Base-by-base conservation (phyloP, 2,329 filamentous ascomycete species). In the Didymella keratinophila region DNA sequence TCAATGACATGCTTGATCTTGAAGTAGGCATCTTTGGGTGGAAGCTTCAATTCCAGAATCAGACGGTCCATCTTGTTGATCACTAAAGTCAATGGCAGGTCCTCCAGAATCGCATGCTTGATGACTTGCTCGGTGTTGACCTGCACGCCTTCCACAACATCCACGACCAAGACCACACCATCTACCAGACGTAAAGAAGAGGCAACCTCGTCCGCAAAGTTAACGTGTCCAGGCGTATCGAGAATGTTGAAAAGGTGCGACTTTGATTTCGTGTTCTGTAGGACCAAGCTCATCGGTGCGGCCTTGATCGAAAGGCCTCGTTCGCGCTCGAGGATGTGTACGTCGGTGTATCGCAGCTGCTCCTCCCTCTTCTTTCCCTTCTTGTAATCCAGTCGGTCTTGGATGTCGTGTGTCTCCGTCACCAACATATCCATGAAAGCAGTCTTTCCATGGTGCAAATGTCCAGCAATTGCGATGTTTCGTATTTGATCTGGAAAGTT, bases 1-100 rank as follows among this genome's bases (percentile, higher is more conserved):
- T 99, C 95, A 52, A 99, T 87, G n/a, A 97, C 93, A 76, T 98
- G 93, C 80, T 97, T 98, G 53, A 99, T 83, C 83, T 99, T 99
- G 84, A 97, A 98, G 80, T 99, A 99, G 12, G 95, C 95, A 74
- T 99, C 95, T 65, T 89, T 92, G 2, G 95, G 95, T 2, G 95
- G 95, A 14, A 99, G 84, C 76, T 96, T 96, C 49, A 99, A 83
- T 79, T 99, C 95, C 44, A 99, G 79, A 62, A 99, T 97, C 60
- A 99, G 81, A 23, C 95, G 88, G 71, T 99, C 95, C 87, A 99
- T 90, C 81, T 99, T 99, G 84, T 98, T 99, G 79, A 99, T 85
- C 55, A 99, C 87, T 61, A 99, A 81, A 0, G 92, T 95, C 67
- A 99, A 80, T 1, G 95, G 94, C 4, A 98, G 83, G 68, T 93